Conservation (phyloP, 1,284 basidiomycete species). For the Malassezia restricta region DNA sequence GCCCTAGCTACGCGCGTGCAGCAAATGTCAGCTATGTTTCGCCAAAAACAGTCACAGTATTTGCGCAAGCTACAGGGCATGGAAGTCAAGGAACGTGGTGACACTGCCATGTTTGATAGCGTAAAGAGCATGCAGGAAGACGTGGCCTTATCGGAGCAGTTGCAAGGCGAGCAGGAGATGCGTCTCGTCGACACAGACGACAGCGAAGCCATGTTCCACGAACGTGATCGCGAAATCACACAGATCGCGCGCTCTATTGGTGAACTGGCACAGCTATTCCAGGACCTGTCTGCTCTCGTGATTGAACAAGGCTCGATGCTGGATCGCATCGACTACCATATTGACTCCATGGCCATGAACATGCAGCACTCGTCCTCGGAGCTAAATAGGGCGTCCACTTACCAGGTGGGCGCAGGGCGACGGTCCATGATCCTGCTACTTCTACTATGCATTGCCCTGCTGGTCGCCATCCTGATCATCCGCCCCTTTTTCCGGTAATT, state of each 20-base stretch:
- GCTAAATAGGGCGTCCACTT: constrained; percentile 65
- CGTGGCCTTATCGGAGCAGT: constrained; percentile 22
- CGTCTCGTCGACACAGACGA: not conserved
- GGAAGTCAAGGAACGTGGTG: constrained; percentile 26
- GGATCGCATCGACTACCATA: constrained; percentile 93
- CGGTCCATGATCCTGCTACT: constrained; percentile 86
- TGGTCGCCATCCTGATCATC: constrained; percentile 67
- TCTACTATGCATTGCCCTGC: constrained; percentile 71
- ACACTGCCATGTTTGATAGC: constrained; percentile 19
- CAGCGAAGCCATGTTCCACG: constrained; percentile 22
- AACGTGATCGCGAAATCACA: constrained; percentile 60
- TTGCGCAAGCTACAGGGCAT: constrained; percentile 70
- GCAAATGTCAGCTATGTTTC: constrained; percentile 78
- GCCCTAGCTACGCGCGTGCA: constrained; percentile 88
- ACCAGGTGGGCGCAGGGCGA: constrained; percentile 82
- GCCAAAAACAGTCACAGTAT: constrained; percentile 93
- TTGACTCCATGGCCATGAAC: constrained; percentile 74
- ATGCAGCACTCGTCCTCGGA: constrained; percentile 74
- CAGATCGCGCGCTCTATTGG: constrained; percentile 87
- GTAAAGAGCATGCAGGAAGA: constrained; percentile 35
- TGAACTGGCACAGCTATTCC: constrained; percentile 84
- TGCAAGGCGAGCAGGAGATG: not conserved
- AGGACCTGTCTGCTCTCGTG: constrained; percentile 79
- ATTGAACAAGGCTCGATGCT: constrained; percentile 96
- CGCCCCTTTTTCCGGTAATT: constrained; percentile 52